Base-by-base conservation (phyloP, 2,329 filamentous ascomycete genomes). In the Pseudogymnoascus sp. region DNA sequence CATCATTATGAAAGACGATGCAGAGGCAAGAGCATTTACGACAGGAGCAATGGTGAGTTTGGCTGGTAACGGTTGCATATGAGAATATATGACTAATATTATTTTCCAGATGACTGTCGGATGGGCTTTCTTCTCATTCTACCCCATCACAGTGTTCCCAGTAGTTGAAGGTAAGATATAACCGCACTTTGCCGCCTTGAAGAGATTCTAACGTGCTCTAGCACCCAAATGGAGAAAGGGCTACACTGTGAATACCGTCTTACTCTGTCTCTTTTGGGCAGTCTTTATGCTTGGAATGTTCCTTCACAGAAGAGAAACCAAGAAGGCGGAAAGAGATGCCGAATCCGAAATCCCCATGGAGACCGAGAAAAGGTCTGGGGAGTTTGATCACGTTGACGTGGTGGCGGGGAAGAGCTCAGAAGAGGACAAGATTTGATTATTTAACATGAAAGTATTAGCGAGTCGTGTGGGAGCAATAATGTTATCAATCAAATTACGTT, bases 221-320 rank as follows among this genome's bases (percentile, higher is more conserved):
- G 71, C 69, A 12, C 71, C 70, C 11, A 67, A 69, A 59, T 72
- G 71, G 71, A 68, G 67, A 6, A 71, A 70, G 25, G 71, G 71
- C 2, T 72, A 71, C 38, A 69, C 68, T 0, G 68, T 70, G 12
- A 70, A 71, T 16, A 67, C 69, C 1, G 66, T 69, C 10, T 67
- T 72, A 38, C 66, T 72, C 1, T 66, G 69, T 5, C 68, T 68
- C 37, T 75, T 73, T 38, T 68, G 72, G 53, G 65, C 67, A 1
- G 61, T 76, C 1, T 75, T 75, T 53, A 63, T 73, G 28, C 46
- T 70, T 11, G 74, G 73, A 0, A 70, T 75, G 40, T 67, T 71
- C 21, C 68, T 75, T 0, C 73, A 73, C 67, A 67, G 67, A 31
- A 65, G 72, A 2, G 72, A 75, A 28, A 67, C 68, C 1, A 72